phyloP scores from a whole-genome alignment of 495 filamentous ascomycete genomes.

The Neurospora hispaniola region DNA sequence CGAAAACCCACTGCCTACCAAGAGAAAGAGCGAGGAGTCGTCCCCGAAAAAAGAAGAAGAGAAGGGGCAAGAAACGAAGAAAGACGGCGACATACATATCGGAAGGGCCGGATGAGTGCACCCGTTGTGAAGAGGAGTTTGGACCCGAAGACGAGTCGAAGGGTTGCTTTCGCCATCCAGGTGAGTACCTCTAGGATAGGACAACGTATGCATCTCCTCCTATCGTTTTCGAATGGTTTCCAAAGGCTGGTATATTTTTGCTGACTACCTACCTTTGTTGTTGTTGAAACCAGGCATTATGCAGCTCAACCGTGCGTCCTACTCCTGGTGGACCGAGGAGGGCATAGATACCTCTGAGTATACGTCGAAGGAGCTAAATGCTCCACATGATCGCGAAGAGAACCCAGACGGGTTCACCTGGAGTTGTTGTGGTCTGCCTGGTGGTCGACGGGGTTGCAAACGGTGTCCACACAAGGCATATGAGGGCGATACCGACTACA shows the following conservation, averaged over 20 bases:
- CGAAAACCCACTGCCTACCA: neutral
- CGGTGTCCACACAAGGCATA: neutral
- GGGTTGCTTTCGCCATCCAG: neutral
- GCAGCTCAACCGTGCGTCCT: neutral
- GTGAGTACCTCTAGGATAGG: neutral
- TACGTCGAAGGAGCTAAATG: neutral
- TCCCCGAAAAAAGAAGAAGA: neutral
- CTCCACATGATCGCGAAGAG: neutral
- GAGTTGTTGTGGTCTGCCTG: neutral
- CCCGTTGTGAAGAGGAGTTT: neutral
- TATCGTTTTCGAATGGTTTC: no score
- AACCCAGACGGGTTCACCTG: neutral
- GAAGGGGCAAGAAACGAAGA: no score
- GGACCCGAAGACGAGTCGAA: neutral
- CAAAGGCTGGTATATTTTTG: neutral
- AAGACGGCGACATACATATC: no score
- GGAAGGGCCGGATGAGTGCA: no score
- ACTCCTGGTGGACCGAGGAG: neutral
- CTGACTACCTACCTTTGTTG: neutral
- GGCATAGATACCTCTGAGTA: accelerated
- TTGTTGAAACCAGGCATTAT: neutral
- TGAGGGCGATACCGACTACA: neutral
- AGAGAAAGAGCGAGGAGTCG: neutral
- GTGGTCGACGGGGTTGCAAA: neutral
- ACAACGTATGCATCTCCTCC: no score